These are phyloP conservation scores for Penicillium cinerascens DNA, from an alignment of 495 filamentous ascomycete genomes.

Conservation along the genomic window DNA sequence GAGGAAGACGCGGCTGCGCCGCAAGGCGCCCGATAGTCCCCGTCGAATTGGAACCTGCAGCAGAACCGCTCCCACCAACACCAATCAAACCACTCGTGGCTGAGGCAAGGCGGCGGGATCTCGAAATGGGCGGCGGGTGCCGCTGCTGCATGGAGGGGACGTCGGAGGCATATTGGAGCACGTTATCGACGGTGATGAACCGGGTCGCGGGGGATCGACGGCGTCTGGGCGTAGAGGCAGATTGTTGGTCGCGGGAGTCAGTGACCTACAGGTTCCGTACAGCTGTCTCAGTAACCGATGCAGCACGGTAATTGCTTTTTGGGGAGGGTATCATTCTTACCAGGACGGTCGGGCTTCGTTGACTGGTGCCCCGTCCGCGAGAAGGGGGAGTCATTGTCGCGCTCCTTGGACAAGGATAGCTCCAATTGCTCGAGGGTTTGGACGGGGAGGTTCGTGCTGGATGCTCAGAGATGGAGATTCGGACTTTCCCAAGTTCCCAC, in stretches of 20 bases:
- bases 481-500: slow-evolving; percentile 7
- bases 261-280: slow-evolving; percentile 48
- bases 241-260: slow-evolving; percentile 54
- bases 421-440: slow-evolving; percentile 4
- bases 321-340: slow-evolving; percentile 28
- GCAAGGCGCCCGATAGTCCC: slow-evolving; percentile 38
- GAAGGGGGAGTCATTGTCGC: slow-evolving; percentile 33
- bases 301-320: slow-evolving; percentile 4
- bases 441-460: not conserved
- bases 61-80: slow-evolving; percentile 13
- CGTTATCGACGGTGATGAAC: slow-evolving; percentile 92
- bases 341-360: slow-evolving; percentile 55
- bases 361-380: slow-evolving; percentile 38
- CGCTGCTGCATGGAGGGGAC: slow-evolving; percentile 93
- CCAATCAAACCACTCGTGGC: slow-evolving; percentile 35
- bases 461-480: not conserved
- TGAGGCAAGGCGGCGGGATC: slow-evolving; percentile 46
- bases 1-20: slow-evolving; percentile 73
- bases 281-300: slow-evolving; percentile 10
- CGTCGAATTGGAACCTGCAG: slow-evolving; percentile 13
- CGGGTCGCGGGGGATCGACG: slow-evolving; percentile 58
- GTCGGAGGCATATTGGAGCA: slow-evolving; percentile 90
- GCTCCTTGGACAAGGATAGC: not conserved
- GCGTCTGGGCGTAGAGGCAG: slow-evolving; percentile 29
- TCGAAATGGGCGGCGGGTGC: slow-evolving; percentile 57